These are phyloP conservation scores for Neurospora pannonica DNA, from an alignment of 495 filamentous ascomycete species.

Conservation along the genomic window DNA sequence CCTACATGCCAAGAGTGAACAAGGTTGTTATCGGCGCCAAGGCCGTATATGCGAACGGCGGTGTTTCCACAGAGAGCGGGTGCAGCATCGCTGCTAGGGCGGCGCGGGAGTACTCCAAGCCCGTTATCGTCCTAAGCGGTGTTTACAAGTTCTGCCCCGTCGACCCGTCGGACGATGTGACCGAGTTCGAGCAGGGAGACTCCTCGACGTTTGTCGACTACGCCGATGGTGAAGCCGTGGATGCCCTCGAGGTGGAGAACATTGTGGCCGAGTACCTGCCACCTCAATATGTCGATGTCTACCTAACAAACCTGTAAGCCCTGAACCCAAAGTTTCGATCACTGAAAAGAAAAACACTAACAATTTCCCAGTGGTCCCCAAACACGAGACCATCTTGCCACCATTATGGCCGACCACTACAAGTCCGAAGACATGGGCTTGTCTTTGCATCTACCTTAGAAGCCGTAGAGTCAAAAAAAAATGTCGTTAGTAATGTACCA, in stretches of 20 bases:
- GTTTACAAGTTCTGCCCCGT: slow-evolving; percentile 88
- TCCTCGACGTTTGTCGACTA: slow-evolving; percentile 62
- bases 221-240: slow-evolving; percentile 63
- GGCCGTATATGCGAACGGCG: slow-evolving; percentile 77
- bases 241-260: slow-evolving; percentile 69
- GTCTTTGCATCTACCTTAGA: slow-evolving; percentile 20
- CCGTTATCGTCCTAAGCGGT: slow-evolving; percentile 74
- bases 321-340: not conserved
- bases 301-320: slow-evolving; percentile 87
- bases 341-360: slow-evolving; percentile 12
- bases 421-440: slow-evolving; percentile 70
- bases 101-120: slow-evolving; percentile 66
- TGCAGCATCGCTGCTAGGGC: slow-evolving; percentile 71
- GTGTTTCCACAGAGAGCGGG: slow-evolving; percentile 69
- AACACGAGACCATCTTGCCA: slow-evolving; percentile 70
- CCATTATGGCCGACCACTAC: slow-evolving; percentile 79
- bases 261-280: slow-evolving; percentile 77
- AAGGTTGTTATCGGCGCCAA: slow-evolving; percentile 87
- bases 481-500: not conserved
- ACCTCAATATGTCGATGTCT: slow-evolving; percentile 72
- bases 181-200: slow-evolving; percentile 73
- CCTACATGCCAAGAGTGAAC: slow-evolving; percentile 86
- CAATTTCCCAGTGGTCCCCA: slow-evolving; percentile 55
- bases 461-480: not conserved
- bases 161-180: slow-evolving; percentile 69